phyloP scores from a whole-genome alignment of 805 yeast species.

The Starmerella floricola region DNA sequence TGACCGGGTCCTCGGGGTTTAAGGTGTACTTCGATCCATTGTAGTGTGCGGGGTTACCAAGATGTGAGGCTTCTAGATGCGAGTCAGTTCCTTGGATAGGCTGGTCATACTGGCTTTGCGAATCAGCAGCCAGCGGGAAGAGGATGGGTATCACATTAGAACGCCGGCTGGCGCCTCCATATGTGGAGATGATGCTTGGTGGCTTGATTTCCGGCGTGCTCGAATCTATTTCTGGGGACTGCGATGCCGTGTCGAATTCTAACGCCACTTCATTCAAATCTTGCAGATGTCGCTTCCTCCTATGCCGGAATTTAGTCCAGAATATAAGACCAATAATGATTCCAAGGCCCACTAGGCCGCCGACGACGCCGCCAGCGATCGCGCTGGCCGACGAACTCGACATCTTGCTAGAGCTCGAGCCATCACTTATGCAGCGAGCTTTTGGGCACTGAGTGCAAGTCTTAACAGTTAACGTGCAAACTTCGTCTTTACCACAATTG shows the following conservation, averaged over 20 bases:
- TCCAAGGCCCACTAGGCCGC: conserved; percentile 41
- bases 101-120: no score
- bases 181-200: conserved; percentile 14
- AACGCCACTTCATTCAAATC: conserved; percentile 3
- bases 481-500: conserved; percentile 42
- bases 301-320: conserved; percentile 17
- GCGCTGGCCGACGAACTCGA: conserved; percentile 36
- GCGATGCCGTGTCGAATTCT: conserved; percentile 13
- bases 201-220: conserved; percentile 3
- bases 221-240: conserved; percentile 18
- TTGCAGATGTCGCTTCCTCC: conserved; percentile 11
- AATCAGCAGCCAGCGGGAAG: neutral
- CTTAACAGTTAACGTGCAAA: conserved; percentile 44
- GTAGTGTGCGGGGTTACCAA: no score
- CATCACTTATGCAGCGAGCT: conserved; percentile 34
- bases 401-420: neutral
- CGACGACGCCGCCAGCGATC: conserved; percentile 62
- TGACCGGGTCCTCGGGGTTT: conserved; percentile 12
- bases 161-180: conserved; percentile 39
- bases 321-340: conserved; percentile 27
- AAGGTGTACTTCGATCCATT: no score
- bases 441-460: conserved; percentile 49
- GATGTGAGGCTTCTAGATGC: no score
- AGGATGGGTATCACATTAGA: conserved; percentile 65
- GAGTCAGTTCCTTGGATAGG: no score